These are phyloP conservation scores for Eucalyptus paniculata DNA, from an alignment of 345 rosid species.

Conservation along the genomic window DNA sequence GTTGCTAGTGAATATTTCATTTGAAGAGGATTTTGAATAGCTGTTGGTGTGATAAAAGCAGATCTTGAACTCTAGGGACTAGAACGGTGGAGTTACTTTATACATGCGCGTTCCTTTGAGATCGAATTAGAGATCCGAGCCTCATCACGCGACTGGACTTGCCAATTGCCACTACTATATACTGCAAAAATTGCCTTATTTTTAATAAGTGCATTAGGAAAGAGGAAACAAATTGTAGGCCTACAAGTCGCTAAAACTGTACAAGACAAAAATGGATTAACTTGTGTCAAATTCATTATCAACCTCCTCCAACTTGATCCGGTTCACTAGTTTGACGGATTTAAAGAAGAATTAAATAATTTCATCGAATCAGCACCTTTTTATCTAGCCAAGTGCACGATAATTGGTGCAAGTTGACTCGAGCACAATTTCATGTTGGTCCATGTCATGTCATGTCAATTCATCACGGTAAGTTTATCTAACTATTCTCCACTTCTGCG, in stretches of 20 bases:
- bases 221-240: background rate
- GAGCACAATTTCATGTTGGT: background rate
- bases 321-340: background rate
- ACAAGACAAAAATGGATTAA: background rate
- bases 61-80: background rate
- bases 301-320: background rate
- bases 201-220: background rate
- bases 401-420: background rate
- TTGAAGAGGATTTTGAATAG: background rate
- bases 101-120: background rate
- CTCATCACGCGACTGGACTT: background rate
- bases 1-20: background rate
- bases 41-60: background rate
- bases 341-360: background rate
- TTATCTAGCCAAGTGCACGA: background rate
- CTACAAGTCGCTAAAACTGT: background rate
- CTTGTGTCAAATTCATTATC: background rate
- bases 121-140: background rate
- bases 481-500: background rate
- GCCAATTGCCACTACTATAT: background rate
- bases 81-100: background rate
- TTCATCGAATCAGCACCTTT: background rate
- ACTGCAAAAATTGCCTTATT: background rate
- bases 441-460: background rate
- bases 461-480: background rate